Evolutionary conservation across 148 eudicot species (phyloP), one percentile per base, ranked within the genome.

Genomic region (Camellia granthamiana): DNA sequence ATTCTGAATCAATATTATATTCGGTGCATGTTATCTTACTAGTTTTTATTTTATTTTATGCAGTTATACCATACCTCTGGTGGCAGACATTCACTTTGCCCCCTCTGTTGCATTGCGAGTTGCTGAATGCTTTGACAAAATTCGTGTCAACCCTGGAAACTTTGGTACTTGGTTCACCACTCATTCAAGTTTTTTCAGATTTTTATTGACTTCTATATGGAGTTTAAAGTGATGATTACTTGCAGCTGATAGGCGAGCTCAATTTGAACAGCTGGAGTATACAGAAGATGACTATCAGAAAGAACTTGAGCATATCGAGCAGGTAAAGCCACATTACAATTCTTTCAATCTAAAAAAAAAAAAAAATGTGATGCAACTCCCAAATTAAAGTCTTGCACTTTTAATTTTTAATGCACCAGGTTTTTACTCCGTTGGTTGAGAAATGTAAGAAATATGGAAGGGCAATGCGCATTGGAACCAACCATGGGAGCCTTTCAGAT

Each of bases 401-500:
- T 55, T 67, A 55, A 14, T 18, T 52, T 75, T 58, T 15, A 13
- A 14, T 41, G 69, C 69, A 63, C 79, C 87, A 95, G 99, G 99
- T 95, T 62, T 95, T 95, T 75, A 7, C 91, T 81, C 99, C 99
- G 46, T 88, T 95, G 90, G 99, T 95, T 78, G 98, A 95, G 87
- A 95, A 95, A 87, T 95, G 98, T 81, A 95, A 95, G 81, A 91
- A 92, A 77, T 95, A 93, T 67, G 99, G 97, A 51, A 86, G 97
- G 84, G 99, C 99, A 77, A 90, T 95, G 97, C 97, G 99, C 38
- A 95, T 95, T 78, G 99, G 99, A 75, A 95, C 99, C 74, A 95
- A 95, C 70, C 99, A 95, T 68, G 99, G 99, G 68, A 95, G 99
- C 81, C 99, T 95, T 86, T 95, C 99, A 72, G 99, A 95, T 89